These are phyloP conservation scores for Sporothrix variecibatus DNA, from an alignment of 2,329 filamentous ascomycete species.

Conservation along the genomic window DNA sequence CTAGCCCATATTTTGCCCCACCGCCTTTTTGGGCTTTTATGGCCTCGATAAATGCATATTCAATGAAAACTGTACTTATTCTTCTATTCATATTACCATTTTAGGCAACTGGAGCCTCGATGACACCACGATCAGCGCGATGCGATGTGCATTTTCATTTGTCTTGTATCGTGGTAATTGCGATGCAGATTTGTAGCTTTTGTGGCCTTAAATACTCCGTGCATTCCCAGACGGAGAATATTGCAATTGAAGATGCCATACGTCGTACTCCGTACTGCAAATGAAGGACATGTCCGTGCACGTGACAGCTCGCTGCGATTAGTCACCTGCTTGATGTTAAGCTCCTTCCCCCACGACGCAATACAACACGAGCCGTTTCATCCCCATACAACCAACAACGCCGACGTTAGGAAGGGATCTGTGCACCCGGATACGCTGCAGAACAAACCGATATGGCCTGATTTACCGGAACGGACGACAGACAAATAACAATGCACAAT, in stretches of 20 bases:
- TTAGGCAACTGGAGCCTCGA: neutral
- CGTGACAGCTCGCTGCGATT: neutral
- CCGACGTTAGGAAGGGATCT: slow-evolving; percentile 14
- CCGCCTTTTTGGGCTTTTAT: neutral
- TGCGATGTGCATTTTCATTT: neutral
- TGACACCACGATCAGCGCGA: neutral
- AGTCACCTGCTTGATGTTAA: neutral
- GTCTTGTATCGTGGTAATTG: neutral
- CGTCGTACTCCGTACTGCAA: neutral
- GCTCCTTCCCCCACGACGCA: neutral
- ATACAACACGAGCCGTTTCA: slow-evolving; percentile 15
- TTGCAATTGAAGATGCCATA: neutral
- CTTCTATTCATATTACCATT: neutral
- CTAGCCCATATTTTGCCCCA: neutral
- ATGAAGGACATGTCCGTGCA: neutral
- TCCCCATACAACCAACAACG: slow-evolving; percentile 5
- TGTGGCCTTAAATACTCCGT: neutral
- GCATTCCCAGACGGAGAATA: neutral
- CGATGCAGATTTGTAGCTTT: neutral
- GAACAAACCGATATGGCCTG: neutral
- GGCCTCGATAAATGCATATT: neutral
- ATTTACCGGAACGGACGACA: neutral
- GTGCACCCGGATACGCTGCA: neutral
- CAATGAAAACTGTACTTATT: neutral
- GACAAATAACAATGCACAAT: neutral